A percentile compares a stretch with the other conserved stretches of the same genome.
These are phyloP conservation scores for Fusarium floridanum DNA, from an alignment of 2,329 filamentous ascomycete genomes.

Conservation along the genomic window DNA sequence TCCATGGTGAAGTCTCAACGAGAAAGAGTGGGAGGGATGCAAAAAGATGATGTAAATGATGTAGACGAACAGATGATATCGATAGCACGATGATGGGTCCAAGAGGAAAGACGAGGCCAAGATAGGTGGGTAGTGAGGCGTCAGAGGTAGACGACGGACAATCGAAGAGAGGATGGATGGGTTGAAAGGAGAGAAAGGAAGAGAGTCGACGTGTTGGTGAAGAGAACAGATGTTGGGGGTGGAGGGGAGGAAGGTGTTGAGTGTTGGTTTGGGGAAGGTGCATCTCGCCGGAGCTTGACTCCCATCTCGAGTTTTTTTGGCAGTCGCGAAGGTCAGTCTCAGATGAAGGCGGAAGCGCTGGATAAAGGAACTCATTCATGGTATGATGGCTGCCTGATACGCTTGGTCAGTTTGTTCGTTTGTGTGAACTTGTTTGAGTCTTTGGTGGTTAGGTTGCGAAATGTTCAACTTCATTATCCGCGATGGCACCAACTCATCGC, in stretches of 20 bases:
- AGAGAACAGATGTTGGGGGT: not conserved
- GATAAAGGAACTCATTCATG: not conserved
- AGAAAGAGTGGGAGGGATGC: not conserved
- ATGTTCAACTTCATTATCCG: constrained; percentile 1
- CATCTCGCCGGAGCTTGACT: not conserved
- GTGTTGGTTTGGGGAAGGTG: constrained; percentile 4
- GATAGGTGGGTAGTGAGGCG: constrained; percentile 18
- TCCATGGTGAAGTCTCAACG: constrained; percentile 46
- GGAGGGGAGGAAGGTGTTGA: not conserved
- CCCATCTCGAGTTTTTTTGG: not conserved
- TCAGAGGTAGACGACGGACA: not conserved
- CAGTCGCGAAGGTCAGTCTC: not conserved
- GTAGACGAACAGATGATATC: not conserved
- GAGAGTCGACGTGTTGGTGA: not conserved
- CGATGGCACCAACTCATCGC: not conserved
- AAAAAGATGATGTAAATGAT: constrained; percentile 5
- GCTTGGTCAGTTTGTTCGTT: not conserved
- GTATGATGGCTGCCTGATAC: not conserved
- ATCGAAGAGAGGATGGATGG: constrained; percentile 17
- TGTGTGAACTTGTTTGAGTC: not conserved
- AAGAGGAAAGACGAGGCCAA: constrained; percentile 19
- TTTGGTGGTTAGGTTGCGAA: not conserved
- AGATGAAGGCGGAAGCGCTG: not conserved
- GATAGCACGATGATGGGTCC: constrained; percentile 17
- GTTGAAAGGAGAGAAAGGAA: constrained; percentile 4